Percentiles rank a stretch among this genome's conserved stretches.
Evolutionary conservation across 768 basidiomycete species (phyloP).

Genomic region (Hygrocybe punicea): DNA sequence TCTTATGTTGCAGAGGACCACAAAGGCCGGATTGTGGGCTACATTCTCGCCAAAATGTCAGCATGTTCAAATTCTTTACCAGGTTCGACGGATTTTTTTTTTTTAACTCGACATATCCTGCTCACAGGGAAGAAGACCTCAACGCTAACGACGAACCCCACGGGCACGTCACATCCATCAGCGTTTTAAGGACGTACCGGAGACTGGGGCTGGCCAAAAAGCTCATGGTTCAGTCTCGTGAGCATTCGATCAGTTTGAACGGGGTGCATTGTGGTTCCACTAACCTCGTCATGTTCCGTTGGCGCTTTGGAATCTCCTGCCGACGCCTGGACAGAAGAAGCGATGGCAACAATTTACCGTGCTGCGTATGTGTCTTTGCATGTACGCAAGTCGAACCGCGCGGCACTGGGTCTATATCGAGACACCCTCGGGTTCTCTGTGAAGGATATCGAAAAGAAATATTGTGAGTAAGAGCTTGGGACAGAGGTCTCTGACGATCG

Average conservation of each 20-base stretch:
- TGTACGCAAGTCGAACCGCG: conserved; percentile 93
- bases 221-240: conserved; percentile 92
- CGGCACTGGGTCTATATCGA: conserved; percentile 81
- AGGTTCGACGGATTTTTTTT: background rate
- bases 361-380: conserved; percentile 89
- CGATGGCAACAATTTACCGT: conserved; percentile 84
- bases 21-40: conserved; percentile 88
- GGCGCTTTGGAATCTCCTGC: background rate
- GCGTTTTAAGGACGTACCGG: conserved; percentile 86
- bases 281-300: no score
- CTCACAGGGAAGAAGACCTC: conserved; percentile 61
- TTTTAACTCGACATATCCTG: background rate
- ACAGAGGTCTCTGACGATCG: background rate
- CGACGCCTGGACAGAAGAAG: conserved; percentile 57
- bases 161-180: conserved; percentile 97
- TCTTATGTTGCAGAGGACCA: conserved; percentile 93
- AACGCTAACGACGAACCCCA: conserved; percentile 65
- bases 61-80: background rate
- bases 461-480: conserved; percentile 56
- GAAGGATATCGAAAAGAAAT: conserved; percentile 83
- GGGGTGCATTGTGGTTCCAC: no score
- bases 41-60: conserved; percentile 96
- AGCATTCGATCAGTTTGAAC: conserved; percentile 34
- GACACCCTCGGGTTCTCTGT: conserved; percentile 92
- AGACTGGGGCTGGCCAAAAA: conserved; percentile 92